Evolutionary conservation across 2,329 filamentous ascomycete species (phyloP), one percentile per base, ranked within the genome.

Genomic region (Colletotrichum agaves): DNA sequence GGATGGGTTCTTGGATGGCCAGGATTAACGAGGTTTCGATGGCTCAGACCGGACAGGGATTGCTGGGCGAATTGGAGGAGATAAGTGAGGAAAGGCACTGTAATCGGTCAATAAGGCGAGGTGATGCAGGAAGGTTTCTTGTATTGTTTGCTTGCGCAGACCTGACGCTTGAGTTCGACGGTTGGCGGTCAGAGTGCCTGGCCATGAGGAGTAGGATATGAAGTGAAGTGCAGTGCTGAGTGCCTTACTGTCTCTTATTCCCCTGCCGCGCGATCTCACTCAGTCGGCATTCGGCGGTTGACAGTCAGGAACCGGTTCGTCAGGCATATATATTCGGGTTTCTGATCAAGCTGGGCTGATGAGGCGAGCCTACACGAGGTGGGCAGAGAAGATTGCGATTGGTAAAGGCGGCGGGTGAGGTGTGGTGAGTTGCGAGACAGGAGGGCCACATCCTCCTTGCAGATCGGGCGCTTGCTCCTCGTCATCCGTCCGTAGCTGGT

Each of bases 31-130:
- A 58, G 60, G 64, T 64, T 67, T 67, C 64, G 64, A 67, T 52
- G 52, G 64, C 64, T 63, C 61, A 47, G 53, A 58, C 52, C 53
- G 60, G 60, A 59, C 64, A 64, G 44, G 60, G 60, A 67, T 67
- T 27, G 92, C 64, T 58, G 64, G 60, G 39, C 60, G 52, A 64
- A 46, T 67, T 49, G 37, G 61, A 58, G 27, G 47, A 60, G 55
- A 52, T n/a, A n/a, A 46, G 46, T 44, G 60, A 41, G 50, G 59
- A 63, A 50, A 50, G 59, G 50, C 43, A 49, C 39, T 33, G 41
- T 47, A 47, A 19, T 55, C 35, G 62, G 19, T 37, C 49, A 55
- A 49, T 7, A 27, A 27, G 7, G 57, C 37, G 31, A 59, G 49
- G 49, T 47, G 46, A 23, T 37, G 23, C 15, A 52, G 23, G 35